Conservation (phyloP, 2,329 filamentous ascomycete genomes). For the Colletotrichum sublineola region DNA sequence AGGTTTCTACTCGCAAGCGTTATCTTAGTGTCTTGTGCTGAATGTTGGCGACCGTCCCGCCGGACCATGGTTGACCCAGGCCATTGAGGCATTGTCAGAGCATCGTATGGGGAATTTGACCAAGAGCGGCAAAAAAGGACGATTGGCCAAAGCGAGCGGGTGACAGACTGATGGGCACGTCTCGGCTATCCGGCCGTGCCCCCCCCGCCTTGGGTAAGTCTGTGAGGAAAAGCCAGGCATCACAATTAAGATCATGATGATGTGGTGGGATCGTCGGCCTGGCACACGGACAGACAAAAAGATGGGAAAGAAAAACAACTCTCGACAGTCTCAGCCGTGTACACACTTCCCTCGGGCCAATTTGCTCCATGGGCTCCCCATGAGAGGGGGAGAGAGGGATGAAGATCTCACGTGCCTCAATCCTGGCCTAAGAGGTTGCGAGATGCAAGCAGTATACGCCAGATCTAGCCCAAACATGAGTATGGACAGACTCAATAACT, state of each 20-base stretch:
- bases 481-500: background rate
- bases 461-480: background rate
- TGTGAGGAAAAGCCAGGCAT: background rate
- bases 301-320: too few species aligned
- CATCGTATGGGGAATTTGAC: too few species aligned
- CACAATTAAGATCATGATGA: conserved; percentile 18
- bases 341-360: background rate
- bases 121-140: too few species aligned
- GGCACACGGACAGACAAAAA: background rate
- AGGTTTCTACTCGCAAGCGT: background rate
- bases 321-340: background rate
- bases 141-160: background rate
- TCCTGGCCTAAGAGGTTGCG: background rate
- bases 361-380: too few species aligned
- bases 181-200: conserved; percentile 14
- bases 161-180: background rate
- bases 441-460: background rate
- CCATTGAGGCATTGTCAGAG: background rate
- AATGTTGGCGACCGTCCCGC: too few species aligned
- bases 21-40: background rate
- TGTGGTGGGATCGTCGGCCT: background rate
- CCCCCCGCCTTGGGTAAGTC: too few species aligned
- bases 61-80: background rate
- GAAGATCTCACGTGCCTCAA: background rate
- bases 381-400: background rate